phyloP scores from a whole-genome alignment of 306 rosid genomes.

The Dalbergia cultrata region DNA sequence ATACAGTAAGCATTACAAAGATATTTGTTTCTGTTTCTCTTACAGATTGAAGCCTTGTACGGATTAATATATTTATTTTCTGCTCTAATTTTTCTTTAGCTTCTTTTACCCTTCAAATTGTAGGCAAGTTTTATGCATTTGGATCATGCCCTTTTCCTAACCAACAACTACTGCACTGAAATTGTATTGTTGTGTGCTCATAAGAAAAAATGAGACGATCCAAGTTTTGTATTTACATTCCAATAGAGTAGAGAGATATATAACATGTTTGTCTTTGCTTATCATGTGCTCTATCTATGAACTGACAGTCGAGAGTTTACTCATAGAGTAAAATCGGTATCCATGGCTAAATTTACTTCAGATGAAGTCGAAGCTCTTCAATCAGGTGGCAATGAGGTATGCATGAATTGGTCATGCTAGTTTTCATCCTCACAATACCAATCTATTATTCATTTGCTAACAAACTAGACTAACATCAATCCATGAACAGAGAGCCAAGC shows the following conservation, averaged over 20 bases:
- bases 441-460: background rate
- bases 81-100: background rate
- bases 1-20: constrained; percentile 71
- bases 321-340: constrained; percentile 90
- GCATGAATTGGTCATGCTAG: constrained; percentile 14
- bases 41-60: background rate
- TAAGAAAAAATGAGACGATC: background rate
- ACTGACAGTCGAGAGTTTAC: constrained; percentile 86
- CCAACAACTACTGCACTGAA: background rate
- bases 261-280: constrained; percentile 17
- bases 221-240: background rate
- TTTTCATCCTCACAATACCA: constrained; percentile 4
- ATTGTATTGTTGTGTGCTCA: background rate
- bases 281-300: constrained; percentile 33
- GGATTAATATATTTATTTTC: background rate
- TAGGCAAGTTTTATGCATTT: background rate
- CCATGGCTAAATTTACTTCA: constrained; percentile 78
- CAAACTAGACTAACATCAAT: constrained; percentile 19
- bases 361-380: constrained; percentile 89
- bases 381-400: constrained; percentile 93
- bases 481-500: constrained; percentile 74
- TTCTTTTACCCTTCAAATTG: background rate
- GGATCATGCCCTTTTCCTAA: background rate
- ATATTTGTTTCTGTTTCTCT: background rate
- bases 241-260: background rate